Conservation (phyloP, 495 filamentous ascomycete species). For the Tuber aestivum region DNA sequence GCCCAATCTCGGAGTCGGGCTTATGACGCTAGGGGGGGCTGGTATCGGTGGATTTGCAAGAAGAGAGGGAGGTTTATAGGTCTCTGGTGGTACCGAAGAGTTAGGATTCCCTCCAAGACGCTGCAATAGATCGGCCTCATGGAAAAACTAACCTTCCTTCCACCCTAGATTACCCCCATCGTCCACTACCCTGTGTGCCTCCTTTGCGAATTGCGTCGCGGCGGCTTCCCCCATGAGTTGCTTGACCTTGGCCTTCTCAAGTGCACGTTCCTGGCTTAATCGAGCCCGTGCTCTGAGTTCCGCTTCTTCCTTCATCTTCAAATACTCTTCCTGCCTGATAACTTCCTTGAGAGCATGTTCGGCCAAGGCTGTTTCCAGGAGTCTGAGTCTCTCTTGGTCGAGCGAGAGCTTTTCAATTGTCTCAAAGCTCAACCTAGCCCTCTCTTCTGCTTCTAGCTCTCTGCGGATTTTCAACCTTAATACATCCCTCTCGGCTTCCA, state of each 20-base stretch:
- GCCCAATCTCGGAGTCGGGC: background rate
- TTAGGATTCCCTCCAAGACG: background rate
- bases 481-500: slow-evolving; percentile 26
- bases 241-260: slow-evolving; percentile 23
- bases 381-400: background rate
- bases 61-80: background rate
- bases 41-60: slow-evolving; percentile 6
- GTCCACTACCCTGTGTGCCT: slow-evolving; percentile 12
- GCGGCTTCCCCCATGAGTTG: slow-evolving; percentile 2
- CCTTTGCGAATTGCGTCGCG: slow-evolving; percentile 14
- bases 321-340: slow-evolving; percentile 13
- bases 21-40: background rate
- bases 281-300: slow-evolving; percentile 14
- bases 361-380: background rate
- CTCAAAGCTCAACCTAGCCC: slow-evolving; percentile 8
- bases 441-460: slow-evolving; percentile 28
- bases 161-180: slow-evolving; percentile 13
- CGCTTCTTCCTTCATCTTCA: slow-evolving; percentile 21
- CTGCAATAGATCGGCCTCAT: background rate
- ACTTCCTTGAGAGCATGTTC: background rate
- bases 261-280: slow-evolving; percentile 13
- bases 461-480: slow-evolving; percentile 21
- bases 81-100: background rate
- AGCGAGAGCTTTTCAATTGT: background rate
- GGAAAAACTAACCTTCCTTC: slow-evolving; percentile 20